These are phyloP conservation scores for Aspergillus haitiensis DNA, from an alignment of 495 filamentous ascomycete genomes.

Conservation along the genomic window DNA sequence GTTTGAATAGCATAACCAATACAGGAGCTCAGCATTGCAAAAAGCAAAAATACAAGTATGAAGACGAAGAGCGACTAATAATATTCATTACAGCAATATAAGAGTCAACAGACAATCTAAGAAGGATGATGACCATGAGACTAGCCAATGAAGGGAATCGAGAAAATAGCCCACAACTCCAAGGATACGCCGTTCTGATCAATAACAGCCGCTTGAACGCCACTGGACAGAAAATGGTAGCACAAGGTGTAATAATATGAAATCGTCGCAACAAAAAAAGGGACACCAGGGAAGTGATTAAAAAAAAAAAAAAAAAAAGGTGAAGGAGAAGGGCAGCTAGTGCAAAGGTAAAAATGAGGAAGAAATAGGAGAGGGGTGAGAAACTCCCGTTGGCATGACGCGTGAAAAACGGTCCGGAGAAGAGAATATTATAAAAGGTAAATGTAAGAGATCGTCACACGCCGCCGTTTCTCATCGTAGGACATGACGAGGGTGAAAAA, in stretches of 20 bases:
- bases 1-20: no score
- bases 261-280: constrained; percentile 1
- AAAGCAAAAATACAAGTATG: neutral
- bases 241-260: constrained; percentile 13
- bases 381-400: constrained; percentile 10
- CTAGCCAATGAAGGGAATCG: neutral
- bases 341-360: constrained; percentile 9
- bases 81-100: constrained; percentile 21
- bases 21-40: no score
- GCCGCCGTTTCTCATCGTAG: neutral
- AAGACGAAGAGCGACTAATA: neutral
- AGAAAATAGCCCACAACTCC: constrained; percentile 24
- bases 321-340: neutral
- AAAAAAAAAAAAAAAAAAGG: constrained; percentile 7
- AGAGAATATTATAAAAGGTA: neutral
- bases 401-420: constrained; percentile 3
- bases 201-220: constrained; percentile 20
- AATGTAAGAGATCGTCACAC: neutral
- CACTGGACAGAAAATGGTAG: constrained; percentile 10
- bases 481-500: neutral
- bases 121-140: neutral
- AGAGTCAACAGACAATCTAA: constrained; percentile 10
- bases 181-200: constrained; percentile 27
- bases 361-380: constrained; percentile 9
- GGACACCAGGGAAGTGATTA: neutral